These are phyloP conservation scores for Cryptomeria japonica DNA, from an alignment of 75 land plant species.

Conservation along the genomic window DNA sequence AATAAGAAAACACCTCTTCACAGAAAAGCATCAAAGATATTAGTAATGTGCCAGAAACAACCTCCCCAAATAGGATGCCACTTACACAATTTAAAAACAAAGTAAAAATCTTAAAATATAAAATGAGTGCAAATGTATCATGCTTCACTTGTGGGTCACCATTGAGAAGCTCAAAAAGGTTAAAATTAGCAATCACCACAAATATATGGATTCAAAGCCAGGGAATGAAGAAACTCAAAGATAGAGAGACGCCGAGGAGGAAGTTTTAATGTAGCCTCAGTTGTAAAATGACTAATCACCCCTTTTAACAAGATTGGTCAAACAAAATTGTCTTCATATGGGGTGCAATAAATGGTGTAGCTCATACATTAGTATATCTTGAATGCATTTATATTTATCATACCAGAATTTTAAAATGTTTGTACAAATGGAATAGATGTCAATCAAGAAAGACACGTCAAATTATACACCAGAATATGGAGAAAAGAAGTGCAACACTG, in stretches of 20 bases:
- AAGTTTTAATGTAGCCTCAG: background rate
- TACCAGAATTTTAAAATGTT: too few relatives aligned
- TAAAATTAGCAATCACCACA: background rate
- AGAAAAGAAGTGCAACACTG: background rate
- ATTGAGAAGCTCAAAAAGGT: background rate
- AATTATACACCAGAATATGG: too few relatives aligned
- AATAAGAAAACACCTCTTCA: background rate
- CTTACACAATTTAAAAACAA: background rate
- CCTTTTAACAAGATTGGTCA: background rate
- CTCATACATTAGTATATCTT: background rate
- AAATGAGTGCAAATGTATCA: background rate
- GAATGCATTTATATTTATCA: background rate
- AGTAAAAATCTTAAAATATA: background rate
- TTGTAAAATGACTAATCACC: background rate
- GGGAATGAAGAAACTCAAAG: background rate
- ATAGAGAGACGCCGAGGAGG: background rate
- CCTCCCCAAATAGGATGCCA: background rate
- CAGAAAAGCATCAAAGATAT: background rate
- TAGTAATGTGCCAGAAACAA: background rate
- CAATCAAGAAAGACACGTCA: background rate
- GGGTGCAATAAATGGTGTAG: too few relatives aligned
- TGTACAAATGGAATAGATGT: background rate
- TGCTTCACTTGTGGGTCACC: background rate
- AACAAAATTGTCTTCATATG: background rate
- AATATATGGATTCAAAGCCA: background rate